These are phyloP conservation scores for Chimonanthus salicifolius DNA, from an alignment of 164 flowering plant genomes.

Conservation along the genomic window DNA sequence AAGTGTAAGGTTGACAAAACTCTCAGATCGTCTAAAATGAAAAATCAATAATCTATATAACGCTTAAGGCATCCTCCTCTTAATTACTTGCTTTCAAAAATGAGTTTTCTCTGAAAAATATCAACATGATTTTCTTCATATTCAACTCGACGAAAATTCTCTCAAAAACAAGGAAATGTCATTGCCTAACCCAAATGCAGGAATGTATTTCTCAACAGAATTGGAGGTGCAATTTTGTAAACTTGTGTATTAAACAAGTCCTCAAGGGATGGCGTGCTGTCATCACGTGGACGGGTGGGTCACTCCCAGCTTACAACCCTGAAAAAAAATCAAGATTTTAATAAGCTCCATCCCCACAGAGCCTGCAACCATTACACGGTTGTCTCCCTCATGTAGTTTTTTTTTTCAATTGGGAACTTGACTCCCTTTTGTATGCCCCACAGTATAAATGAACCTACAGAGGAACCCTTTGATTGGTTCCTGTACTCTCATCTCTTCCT, in stretches of 20 bases:
- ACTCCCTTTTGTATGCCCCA: slow-evolving; percentile 9
- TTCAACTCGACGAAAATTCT: too few relatives aligned
- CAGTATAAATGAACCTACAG: neutral
- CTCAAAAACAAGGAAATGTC: too few relatives aligned
- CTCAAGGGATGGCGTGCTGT: neutral
- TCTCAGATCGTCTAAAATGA: too few relatives aligned
- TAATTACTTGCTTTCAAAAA: too few relatives aligned
- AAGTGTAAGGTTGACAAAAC: too few relatives aligned
- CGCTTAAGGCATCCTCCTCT: too few relatives aligned
- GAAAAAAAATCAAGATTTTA: slow-evolving; percentile 1
- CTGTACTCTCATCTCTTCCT: neutral
- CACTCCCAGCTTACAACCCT: neutral
- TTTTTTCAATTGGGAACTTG: slow-evolving; percentile 19
- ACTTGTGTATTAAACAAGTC: neutral
- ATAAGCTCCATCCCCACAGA: slow-evolving; percentile 10
- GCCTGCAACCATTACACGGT: slow-evolving; percentile 3
- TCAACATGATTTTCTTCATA: too few relatives aligned
- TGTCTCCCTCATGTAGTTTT: slow-evolving; percentile 11
- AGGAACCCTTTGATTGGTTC: neutral
- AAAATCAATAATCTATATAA: too few relatives aligned
- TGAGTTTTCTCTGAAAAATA: too few relatives aligned
- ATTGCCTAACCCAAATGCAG: neutral
- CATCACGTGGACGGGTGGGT: slow-evolving; percentile 9
- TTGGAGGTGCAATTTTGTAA: slow-evolving; percentile 5
- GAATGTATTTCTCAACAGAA: too few relatives aligned